These are phyloP conservation scores for Backusella liffmaniae DNA, from an alignment of 192 early-diverging fungal species.

Conservation along the genomic window DNA sequence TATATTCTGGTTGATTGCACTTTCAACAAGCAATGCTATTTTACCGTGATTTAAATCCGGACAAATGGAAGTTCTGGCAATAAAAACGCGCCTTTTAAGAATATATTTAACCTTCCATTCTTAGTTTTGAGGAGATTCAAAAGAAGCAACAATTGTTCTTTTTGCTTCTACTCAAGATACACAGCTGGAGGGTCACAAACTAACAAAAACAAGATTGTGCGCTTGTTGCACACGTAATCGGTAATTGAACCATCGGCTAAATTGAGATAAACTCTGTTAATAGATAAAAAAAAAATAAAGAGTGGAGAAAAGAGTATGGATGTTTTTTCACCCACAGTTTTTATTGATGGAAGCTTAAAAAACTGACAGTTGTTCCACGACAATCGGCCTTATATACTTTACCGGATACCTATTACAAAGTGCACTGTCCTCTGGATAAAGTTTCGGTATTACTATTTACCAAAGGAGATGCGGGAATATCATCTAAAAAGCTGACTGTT, in stretches of 20 bases:
- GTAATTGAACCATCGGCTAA: not conserved
- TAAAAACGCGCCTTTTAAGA: not conserved
- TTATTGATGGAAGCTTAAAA: not conserved
- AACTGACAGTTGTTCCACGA: not conserved
- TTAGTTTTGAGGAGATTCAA: not conserved
- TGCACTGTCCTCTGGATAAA: slow-evolving; percentile 10
- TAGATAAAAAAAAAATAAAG: not conserved
- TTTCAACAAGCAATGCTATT: not conserved
- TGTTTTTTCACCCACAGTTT: slow-evolving; percentile 2
- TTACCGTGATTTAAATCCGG: not conserved
- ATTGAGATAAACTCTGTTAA: not conserved
- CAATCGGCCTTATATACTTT: not conserved
- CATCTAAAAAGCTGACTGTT: not conserved
- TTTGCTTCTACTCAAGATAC: not conserved
- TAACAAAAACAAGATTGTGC: not conserved
- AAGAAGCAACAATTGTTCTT: not conserved
- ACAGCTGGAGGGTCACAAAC: not conserved
- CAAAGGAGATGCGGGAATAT: slow-evolving; percentile 2
- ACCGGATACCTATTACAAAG: not conserved
- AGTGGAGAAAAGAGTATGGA: not conserved
- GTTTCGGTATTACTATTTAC: not conserved
- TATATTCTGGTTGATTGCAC: not conserved
- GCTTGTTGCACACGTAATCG: not conserved
- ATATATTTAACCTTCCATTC: not conserved
- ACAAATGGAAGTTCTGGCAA: not conserved